Evolutionary conservation across 1,139 yeast species (phyloP).

Genomic region (Protomyces gravidus): DNA sequence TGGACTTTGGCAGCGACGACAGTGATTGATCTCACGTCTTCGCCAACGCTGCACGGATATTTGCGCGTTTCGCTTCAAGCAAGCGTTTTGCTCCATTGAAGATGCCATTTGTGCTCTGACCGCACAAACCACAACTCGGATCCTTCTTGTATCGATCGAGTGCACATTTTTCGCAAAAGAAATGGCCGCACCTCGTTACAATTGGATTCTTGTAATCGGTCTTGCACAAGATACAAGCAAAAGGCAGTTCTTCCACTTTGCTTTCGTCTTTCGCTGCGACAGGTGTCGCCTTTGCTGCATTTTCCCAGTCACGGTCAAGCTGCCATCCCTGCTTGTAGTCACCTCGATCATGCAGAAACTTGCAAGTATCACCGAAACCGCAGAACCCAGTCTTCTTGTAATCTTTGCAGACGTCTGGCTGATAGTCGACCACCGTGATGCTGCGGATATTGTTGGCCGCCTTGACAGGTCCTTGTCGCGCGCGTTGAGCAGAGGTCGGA

Average conservation of each 20-base stretch:
- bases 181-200: conserved; percentile 61
- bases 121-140: conserved; percentile 56
- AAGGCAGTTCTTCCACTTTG: conserved; percentile 48
- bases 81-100: conserved; percentile 43
- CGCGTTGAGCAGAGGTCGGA: conserved; percentile 38
- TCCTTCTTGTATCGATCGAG: conserved; percentile 49
- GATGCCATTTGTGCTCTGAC: conserved; percentile 55
- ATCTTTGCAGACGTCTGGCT: conserved; percentile 93
- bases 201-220: conserved; percentile 56
- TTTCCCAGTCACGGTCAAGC: conserved; percentile 69
- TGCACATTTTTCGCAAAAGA: conserved; percentile 65
- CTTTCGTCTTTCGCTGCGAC: neutral
- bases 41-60: neutral
- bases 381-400: conserved; percentile 88
- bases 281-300: conserved; percentile 33
- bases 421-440: conserved; percentile 82
- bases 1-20: conserved; percentile 3
- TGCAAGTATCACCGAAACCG: conserved; percentile 98
- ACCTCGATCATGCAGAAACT: conserved; percentile 64
- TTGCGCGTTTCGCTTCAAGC: conserved; percentile 2
- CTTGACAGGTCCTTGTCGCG: conserved; percentile 42
- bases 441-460: conserved; percentile 56
- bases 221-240: conserved; percentile 63
- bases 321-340: conserved; percentile 76
- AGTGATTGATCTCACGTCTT: neutral